Evolutionary conservation across 441 rosid genomes (phyloP), one percentile per base, ranked within the genome.

Genomic region (Corymbia citriodora): DNA sequence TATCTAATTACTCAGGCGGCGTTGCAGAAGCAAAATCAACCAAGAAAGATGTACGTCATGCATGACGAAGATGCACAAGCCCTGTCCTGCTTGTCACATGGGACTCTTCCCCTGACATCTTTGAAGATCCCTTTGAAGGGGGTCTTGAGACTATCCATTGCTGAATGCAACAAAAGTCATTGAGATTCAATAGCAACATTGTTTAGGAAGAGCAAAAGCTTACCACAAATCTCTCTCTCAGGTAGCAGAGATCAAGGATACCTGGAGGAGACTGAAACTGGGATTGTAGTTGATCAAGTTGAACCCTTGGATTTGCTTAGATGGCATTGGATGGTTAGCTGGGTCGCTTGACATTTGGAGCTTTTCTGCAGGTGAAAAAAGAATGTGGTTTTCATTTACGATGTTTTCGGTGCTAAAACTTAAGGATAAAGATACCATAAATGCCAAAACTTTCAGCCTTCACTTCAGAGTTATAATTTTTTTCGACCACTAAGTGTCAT

Each of bases 11-110:
- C 27, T 57, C 63, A 23, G 13, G 23, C 4, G 27, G 10, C 79
- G 88, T 21, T 21, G 19, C 31, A 23, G 48, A 68, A 33, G 19
- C 63, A 88, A n/a, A 23, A 25, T 6, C 10, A 87, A 88, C 68
- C 45, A 88, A 29, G 50, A 48, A 48, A 18, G 21, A 50, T 53
- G 13, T 89, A 96, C 97, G 96, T 94, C 87, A 94, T 88, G 92
- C 98, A 97, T 53, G 94, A 92, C 63, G 93, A 88, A 70, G 94
- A 82, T 6, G 94, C 95, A 88, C 91, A 90, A 74, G 74, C 88
- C 99, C 99, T 96, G 89, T 96, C 99, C 90, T 94, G 95, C 93
- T 95, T 95, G 89, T 95, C 96, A 90, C 95, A 95, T 70, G 94
- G 93, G 23, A 90, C 90, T 40, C 94, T 96, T 88, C 96, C 97